Base-by-base conservation (phyloP, 345 rosid species). In the Salix dunnii region DNA sequence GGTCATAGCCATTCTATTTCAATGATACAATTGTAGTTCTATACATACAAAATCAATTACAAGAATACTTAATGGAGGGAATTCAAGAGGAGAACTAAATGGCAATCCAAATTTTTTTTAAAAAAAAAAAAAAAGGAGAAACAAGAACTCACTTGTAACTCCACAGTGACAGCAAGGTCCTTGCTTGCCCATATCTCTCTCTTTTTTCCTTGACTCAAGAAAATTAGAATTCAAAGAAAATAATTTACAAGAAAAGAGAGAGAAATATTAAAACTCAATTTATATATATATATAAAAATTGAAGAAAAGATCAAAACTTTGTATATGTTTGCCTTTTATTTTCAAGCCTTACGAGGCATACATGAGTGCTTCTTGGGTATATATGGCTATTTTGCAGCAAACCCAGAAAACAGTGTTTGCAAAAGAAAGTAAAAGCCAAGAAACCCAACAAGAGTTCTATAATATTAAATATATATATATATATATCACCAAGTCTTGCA, bases 91-190 rank as follows among this genome's bases (percentile, higher is more conserved):
- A 72, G 49, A 67, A 58, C 42, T 33, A 17, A 51, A 63, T 70
- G 76, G 53, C 61, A 76, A 79, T 76, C 67, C 67, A 61, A 63
- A 16, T 43, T 70, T 53, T 64, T 64, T 10, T 36, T 8, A 2
- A 2, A 3, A 8, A 25, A 30, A 74, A 58, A 74, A 78, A 72
- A 65, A 75, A 40, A 71, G 90, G 85, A 87, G 88, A 84, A 88
- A 83, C 92, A 93, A 88, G 85, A 86, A 91, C 97, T 93, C 97
- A 94, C 98, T 94, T 84, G 96, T 89, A 88, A 91, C 98, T 86
- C 98, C 98, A 89, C 98, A 92, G 92, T 94, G 98, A 79, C 75
- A 86, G 92, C 98, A 94, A 86, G 98, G 98, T 33, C 98, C 98
- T 84, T 92, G 97, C 89, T 94, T 94, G 64, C 97, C 98, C 98